phyloP scores from a whole-genome alignment of 1,139 yeast genomes.

The Suhomyces anneliseae region DNA sequence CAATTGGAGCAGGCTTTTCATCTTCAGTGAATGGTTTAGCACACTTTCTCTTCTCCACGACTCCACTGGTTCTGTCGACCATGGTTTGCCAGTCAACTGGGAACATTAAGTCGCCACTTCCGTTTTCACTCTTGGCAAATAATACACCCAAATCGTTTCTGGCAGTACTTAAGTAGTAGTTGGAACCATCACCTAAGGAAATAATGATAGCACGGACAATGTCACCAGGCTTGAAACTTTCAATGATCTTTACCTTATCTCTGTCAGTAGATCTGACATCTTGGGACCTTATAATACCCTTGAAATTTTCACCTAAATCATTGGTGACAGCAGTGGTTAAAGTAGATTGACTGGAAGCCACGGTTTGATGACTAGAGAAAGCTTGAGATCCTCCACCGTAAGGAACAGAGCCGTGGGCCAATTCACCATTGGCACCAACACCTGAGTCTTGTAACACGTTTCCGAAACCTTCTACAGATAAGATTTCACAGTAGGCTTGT shows the following conservation, averaged over 20 bases:
- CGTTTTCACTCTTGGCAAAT: constrained; percentile 70
- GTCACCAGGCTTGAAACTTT: constrained; percentile 89
- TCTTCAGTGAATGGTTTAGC: constrained; percentile 71
- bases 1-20: neutral
- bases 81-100: constrained; percentile 97
- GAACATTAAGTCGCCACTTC: constrained; percentile 79
- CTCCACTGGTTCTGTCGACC: constrained; percentile 76
- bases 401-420: constrained; percentile 36
- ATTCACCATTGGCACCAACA: constrained; percentile 59
- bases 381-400: constrained; percentile 58
- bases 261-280: constrained; percentile 91
- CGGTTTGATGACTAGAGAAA: constrained; percentile 39
- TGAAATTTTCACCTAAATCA: constrained; percentile 88
- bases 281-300: constrained; percentile 83
- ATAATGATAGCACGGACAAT: constrained; percentile 79
- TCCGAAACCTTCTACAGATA: constrained; percentile 72
- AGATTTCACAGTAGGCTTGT: constrained; percentile 81
- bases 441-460: constrained; percentile 65
- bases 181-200: constrained; percentile 90
- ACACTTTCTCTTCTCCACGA: constrained; percentile 78
- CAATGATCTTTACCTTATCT: constrained; percentile 78
- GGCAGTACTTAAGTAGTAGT: constrained; percentile 88
- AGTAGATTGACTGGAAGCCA: constrained; percentile 46
- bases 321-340: constrained; percentile 43
- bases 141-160: constrained; percentile 91